Percentiles rank a stretch among this genome's conserved stretches.
These are phyloP conservation scores for Jaenimonas drosophilae DNA, from an alignment of 208 protist species.

Conservation along the genomic window DNA sequence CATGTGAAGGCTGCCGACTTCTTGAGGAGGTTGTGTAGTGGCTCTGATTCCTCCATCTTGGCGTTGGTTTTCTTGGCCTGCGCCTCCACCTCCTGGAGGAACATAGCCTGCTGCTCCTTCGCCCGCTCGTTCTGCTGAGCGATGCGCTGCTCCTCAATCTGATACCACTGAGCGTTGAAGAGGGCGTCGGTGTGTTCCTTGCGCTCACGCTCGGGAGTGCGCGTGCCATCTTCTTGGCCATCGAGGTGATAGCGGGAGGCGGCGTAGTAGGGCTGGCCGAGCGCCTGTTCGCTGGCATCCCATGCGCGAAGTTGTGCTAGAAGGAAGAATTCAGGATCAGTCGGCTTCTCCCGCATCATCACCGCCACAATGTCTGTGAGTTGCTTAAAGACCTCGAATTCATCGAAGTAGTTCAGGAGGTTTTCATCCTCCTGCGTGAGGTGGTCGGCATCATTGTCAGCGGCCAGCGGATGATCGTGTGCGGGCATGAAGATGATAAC, in stretches of 20 bases:
- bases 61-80: neutral
- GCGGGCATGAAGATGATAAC: no score
- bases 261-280: neutral
- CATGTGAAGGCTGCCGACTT: neutral
- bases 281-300: conserved; percentile 1
- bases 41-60: neutral
- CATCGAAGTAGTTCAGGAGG: conserved; percentile 8
- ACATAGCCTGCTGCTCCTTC: conserved; percentile 1
- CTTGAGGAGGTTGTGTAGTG: neutral
- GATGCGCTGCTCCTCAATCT: neutral
- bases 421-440: conserved; percentile 6
- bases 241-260: neutral
- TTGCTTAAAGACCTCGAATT: conserved; percentile 3
- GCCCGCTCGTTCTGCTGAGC: neutral
- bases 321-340: conserved; percentile 6
- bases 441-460: no score
- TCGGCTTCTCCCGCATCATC: conserved; percentile 4
- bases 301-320: conserved; percentile 5
- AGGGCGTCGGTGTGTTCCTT: neutral
- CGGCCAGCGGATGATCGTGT: no score
- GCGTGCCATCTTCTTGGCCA: neutral
- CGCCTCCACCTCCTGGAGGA: neutral
- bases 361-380: conserved; percentile 4
- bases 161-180: conserved; percentile 1
- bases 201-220: neutral